Percentiles rank a stretch among this genome's conserved stretches.
These are phyloP conservation scores for Saccharomycopsis babjevae DNA, from an alignment of 805 yeast species.

Conservation along the genomic window DNA sequence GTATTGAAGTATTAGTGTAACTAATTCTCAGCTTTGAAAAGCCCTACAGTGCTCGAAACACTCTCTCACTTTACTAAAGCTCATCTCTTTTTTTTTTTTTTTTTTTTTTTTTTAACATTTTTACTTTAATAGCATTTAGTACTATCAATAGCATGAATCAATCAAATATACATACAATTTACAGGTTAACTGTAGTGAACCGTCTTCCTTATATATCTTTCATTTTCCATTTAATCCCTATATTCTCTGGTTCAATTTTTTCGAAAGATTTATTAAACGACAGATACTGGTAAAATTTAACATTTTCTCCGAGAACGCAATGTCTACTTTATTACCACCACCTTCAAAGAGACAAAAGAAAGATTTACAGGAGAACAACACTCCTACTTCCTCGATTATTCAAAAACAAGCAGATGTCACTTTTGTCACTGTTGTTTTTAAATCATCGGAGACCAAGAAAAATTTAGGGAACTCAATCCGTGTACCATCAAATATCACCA, in stretches of 20 bases:
- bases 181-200: no score
- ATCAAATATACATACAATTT: no score
- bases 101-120: background rate
- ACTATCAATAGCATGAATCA: no score
- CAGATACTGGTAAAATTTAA: no score
- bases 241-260: no score
- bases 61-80: background rate
- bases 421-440: conserved; percentile 77
- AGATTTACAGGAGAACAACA: conserved; percentile 57
- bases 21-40: no score
- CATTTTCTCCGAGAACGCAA: conserved; percentile 22
- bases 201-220: no score
- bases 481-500: conserved; percentile 84
- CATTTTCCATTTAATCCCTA: no score
- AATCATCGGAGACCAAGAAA: conserved; percentile 90
- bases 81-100: background rate
- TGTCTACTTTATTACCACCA: conserved; percentile 94
- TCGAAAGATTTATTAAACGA: no score
- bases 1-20: no score
- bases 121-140: no score
- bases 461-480: conserved; percentile 73
- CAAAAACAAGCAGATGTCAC: conserved; percentile 73
- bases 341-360: conserved; percentile 81
- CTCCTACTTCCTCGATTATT: conserved; percentile 49
- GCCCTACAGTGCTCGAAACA: background rate